Base-by-base conservation (phyloP, 805 yeast genomes). In the Diddensiella caesifluorescens region DNA sequence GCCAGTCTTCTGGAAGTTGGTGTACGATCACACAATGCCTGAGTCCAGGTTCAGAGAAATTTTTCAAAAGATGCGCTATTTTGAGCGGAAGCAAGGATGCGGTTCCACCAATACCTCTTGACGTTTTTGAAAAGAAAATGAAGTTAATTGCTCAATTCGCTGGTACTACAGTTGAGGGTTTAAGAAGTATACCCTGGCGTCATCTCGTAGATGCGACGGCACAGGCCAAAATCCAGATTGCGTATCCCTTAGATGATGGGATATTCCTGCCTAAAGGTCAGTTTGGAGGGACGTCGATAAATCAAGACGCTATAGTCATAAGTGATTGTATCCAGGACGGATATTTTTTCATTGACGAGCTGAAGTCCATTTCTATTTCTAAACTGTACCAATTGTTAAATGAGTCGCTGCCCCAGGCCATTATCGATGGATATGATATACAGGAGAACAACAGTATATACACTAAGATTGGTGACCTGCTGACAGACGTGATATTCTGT, bases 1-100 rank as follows among this genome's bases (percentile, higher is more conserved):
- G 79, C 4, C 60, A 71, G 32, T 63, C 70, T 26, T 74, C 77
- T 3, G 79, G 79, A 4, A 62, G 69, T 12, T 62, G 65, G 41
- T 63, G 70, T 4, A 60, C 69, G 2, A 64, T 65, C 37, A 66
- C 62, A 48, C 74, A 69, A 35, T 47, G 50, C 10, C 51, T 49
- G 18, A 40, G 47, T 20, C 32, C 41, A 21, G 44, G 34, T 9
- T 33, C 49, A n/a, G 39, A 43, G 18, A 49, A 55, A 2, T 32
- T 41, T 13, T 54, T 57, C 39, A 28, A 42, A 13, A 50, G 55
- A 28, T 46, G 54, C 15, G 64, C 57, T 9, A 40, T 48, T 34
- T 42, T 60, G 39, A 50, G 57, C 10, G 63, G 64, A 7, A 50
- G 54, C n/a, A 47, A 50, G 10, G 48, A 45, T 35, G 47, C 59